Base-by-base conservation (phyloP, 1,284 basidiomycete species). In the Pyrrhoderma lamaoense region DNA sequence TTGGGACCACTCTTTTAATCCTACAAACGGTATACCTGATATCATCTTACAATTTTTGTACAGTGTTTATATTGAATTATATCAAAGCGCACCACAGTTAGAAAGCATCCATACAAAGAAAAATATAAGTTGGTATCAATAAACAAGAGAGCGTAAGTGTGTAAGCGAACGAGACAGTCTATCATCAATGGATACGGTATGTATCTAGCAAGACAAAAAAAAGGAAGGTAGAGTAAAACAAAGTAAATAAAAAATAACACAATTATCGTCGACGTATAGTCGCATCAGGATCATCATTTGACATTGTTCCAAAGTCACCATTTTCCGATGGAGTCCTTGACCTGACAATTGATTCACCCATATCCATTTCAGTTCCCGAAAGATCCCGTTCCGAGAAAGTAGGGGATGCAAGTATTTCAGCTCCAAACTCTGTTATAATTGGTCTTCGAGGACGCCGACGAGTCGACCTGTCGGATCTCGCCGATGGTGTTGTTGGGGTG, bases 401-500 rank as follows among this genome's bases (percentile, higher is more conserved):
- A 2, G 51, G 51, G 1, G 51, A 52, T 16, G 51, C 8, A 16
- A 37, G 11, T 18, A 27, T 22, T 14, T 47, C 51, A 9, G 44
- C 38, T n/a, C 51, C 51, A 23, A 52, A 52, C 22, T 52, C 51
- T 3, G 51, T 31, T 9, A 52, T 31, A 40, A 43, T 38, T 39
- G 36, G 46, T 5, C 43, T 37, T 7, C 44, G 51, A 11, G 34
- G 44, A 7, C 45, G 44, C 57, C n/a, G 60, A 56, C 3, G 76
- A 7, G 38, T 36, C 9, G 25, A 31, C 3, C 53, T 37, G 9
- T 51, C 38, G 18, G 62, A 47, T 3, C 57, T 53, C 4, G 38
- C 38, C 3, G 63, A 61, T n/a, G 70, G 62, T 14, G 70, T 66
- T 13, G 61, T 58, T 27, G 71, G 65, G n/a, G 60, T 49, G 25